Evolutionary conservation across 2,329 filamentous ascomycete genomes (phyloP), one percentile per base, ranked within the genome.

Genomic region (Microcera coccophila): DNA sequence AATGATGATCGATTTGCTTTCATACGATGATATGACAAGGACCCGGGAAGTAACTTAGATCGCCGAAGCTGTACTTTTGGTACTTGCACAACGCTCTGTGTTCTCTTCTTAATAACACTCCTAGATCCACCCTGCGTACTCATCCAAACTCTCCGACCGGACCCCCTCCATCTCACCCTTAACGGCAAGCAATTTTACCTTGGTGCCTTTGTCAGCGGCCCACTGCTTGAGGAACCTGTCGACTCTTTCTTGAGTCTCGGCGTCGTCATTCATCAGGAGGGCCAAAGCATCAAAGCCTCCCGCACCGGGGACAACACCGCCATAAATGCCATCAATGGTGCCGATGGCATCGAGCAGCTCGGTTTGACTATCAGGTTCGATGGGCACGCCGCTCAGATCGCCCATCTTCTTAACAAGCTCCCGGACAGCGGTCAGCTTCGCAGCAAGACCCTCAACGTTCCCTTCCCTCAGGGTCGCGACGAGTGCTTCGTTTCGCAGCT

Each of bases 231-330:
- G 65, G 33, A 88, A 82, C 33, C 68, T 65, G 49, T 77, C 73
- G 17, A 97, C 65, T 11, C 71, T 68, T 17, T 62, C 60, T 42
- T 84, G 69, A 2, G 87, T 87, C 37, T 75, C 76, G 26, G 73
- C 74, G 40, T 86, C 81, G 56, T 96, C 87, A 57, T 78, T 76
- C 51, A 95, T 79, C 45, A 98, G 65, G 47, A 98, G 64, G 1
- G 85, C 86, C 42, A 95, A 76, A 2, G 93, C 93, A 71, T 98
- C 93, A 60, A 87, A 96, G 0, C 93, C 93, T 9, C 93, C 93
- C 0, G 93, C 93, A 0, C 93, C 93, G 0, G 93, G 93, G 0
- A 96, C 93, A 0, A 97, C 89, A 0, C 90, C 93, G 1, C 90
- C 90, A 51, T 90, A 79, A 3, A 97, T 90, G 5, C 91, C 93